Conservation (phyloP, 495 filamentous ascomycete genomes). For the Penicillium paxilli region DNA sequence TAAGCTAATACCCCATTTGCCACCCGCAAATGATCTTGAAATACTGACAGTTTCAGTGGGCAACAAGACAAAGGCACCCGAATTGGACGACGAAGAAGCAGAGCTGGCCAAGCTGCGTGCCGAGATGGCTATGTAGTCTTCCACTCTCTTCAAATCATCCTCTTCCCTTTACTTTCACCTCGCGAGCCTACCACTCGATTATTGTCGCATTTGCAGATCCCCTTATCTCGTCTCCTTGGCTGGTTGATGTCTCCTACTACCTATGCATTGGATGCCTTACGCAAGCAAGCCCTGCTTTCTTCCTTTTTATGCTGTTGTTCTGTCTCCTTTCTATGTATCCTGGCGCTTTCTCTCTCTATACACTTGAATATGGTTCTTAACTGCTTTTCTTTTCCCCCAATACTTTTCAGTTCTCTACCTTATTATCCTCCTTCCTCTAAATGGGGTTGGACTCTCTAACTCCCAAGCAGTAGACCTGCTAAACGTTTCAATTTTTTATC, state of each 20-base stretch:
- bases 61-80: constrained; percentile 54
- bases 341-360: constrained; percentile 14
- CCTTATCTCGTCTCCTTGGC: constrained; percentile 1
- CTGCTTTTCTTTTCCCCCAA: constrained; percentile 2
- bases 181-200: not conserved
- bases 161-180: not conserved
- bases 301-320: no score
- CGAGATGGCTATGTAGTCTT: constrained; percentile 84
- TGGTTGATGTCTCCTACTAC: constrained; percentile 1
- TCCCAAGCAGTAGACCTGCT: not conserved
- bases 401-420: not conserved
- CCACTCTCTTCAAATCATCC: not conserved
- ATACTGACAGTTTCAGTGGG: constrained; percentile 11
- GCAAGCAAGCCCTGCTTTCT: constrained; percentile 19
- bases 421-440: not conserved
- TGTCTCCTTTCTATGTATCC: constrained; percentile 9
- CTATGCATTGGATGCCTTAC: constrained; percentile 21
- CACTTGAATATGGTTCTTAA: constrained; percentile 14
- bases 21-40: not conserved
- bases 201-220: constrained; percentile 5
- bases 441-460: not conserved
- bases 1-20: constrained; percentile 44
- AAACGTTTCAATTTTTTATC: not conserved
- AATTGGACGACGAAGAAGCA: constrained; percentile 91
- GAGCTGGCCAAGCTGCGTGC: constrained; percentile 92